Evolutionary conservation across 768 basidiomycete genomes (phyloP).

Genomic region (Megacollybia marginata): DNA sequence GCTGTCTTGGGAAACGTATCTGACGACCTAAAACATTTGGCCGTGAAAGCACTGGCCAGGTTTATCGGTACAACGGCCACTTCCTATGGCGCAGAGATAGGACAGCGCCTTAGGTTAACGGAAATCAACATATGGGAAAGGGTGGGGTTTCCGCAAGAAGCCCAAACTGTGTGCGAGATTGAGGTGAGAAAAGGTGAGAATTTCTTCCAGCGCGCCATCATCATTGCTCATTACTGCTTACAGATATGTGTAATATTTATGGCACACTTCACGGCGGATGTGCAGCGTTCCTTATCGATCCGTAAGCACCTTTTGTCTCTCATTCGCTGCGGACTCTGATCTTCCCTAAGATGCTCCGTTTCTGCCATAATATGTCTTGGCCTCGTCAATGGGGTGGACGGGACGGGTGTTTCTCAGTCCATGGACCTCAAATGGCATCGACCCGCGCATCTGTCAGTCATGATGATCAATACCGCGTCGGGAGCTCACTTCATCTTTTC

Average conservation of each 20-base stretch:
- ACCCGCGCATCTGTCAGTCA: slow-evolving; percentile 6
- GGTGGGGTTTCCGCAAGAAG: background rate
- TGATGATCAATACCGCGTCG: background rate
- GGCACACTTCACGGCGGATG: slow-evolving; percentile 7
- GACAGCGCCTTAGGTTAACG: background rate
- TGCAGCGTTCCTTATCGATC: slow-evolving; percentile 7
- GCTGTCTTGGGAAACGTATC: background rate
- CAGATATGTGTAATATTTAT: slow-evolving; percentile 9
- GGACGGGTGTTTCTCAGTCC: slow-evolving; percentile 8
- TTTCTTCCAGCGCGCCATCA: background rate
- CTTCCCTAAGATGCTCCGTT: slow-evolving; percentile 5
- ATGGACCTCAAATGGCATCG: slow-evolving; percentile 10
- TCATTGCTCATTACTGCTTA: background rate
- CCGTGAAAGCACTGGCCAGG: background rate
- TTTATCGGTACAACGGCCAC: background rate
- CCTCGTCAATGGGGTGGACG: slow-evolving; percentile 4
- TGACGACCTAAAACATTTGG: background rate
- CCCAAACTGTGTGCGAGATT: slow-evolving; percentile 6
- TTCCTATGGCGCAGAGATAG: slow-evolving; percentile 3
- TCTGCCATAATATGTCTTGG: slow-evolving; percentile 6
- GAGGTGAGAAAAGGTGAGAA: slow-evolving; percentile 1
- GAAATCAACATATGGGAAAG: slow-evolving; percentile 5
- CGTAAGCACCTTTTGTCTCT: slow-evolving; percentile 1
- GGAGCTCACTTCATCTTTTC: background rate
- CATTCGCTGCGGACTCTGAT: background rate